phyloP scores from a whole-genome alignment of 2,329 filamentous ascomycete species.

The Orbilia oligospora region DNA sequence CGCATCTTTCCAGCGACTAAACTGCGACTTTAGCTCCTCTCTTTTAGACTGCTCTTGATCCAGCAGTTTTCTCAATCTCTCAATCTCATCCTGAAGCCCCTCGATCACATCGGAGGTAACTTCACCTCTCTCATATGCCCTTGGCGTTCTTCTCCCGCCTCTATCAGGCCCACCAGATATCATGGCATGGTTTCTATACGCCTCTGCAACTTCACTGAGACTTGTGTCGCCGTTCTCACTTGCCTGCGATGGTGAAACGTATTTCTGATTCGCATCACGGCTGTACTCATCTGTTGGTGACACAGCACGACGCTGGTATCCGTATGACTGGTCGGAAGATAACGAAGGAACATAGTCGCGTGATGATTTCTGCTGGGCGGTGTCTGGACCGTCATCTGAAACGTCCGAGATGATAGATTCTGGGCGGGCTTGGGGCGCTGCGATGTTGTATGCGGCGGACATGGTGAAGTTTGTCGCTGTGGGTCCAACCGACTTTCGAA shows the following conservation, averaged over 20 bases:
- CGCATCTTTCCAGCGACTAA: slow-evolving; percentile 46
- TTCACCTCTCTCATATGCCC: slow-evolving; percentile 55
- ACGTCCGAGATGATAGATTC: slow-evolving; percentile 57
- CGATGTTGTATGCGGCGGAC: slow-evolving; percentile 42
- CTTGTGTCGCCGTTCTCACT: slow-evolving; percentile 52
- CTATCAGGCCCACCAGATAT: slow-evolving; percentile 17
- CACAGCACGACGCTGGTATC: slow-evolving; percentile 47
- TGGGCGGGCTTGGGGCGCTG: slow-evolving; percentile 43
- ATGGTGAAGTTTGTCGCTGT: slow-evolving; percentile 35
- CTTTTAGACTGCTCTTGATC: slow-evolving; percentile 48
- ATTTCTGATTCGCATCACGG: slow-evolving; percentile 19
- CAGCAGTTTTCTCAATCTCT: slow-evolving; percentile 41
- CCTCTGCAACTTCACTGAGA: slow-evolving; percentile 54
- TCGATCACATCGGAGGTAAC: slow-evolving; percentile 57
- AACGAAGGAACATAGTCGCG: slow-evolving; percentile 56
- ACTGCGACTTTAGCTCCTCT: slow-evolving; percentile 46
- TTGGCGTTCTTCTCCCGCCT: slow-evolving; percentile 52
- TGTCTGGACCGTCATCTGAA: slow-evolving; percentile 47
- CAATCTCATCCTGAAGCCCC: slow-evolving; percentile 56
- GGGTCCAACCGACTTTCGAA: slow-evolving; percentile 8
- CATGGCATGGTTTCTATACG: slow-evolving; percentile 57
- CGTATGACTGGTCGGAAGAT: slow-evolving; percentile 42
- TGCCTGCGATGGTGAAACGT: slow-evolving; percentile 41
- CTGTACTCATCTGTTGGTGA: slow-evolving; percentile 35
- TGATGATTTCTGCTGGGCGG: slow-evolving; percentile 30